These are phyloP conservation scores for Pistacia atlantica DNA, from an alignment of 345 rosid species.

Conservation along the genomic window DNA sequence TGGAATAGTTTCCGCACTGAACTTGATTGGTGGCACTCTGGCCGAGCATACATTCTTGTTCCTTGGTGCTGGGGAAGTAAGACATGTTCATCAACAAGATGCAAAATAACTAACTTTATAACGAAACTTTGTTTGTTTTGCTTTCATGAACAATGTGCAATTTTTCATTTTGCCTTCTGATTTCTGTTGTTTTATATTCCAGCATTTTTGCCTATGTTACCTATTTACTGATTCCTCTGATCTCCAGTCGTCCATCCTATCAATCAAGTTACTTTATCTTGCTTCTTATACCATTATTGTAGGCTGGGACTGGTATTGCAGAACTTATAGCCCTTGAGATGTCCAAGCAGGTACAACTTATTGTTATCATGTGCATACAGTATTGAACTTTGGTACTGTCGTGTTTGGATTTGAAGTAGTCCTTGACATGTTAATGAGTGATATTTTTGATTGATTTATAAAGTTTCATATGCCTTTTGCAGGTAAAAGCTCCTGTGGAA, in stretches of 20 bases:
- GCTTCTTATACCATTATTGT: slow-evolving; percentile 24
- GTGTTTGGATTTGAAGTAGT: background rate
- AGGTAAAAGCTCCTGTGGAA: slow-evolving; percentile 73
- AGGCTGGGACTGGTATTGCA: slow-evolving; percentile 99
- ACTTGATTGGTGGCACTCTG: slow-evolving; percentile 65
- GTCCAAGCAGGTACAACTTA: slow-evolving; percentile 72
- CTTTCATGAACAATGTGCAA: background rate
- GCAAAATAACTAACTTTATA: background rate
- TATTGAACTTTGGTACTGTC: background rate
- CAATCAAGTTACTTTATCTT: background rate
- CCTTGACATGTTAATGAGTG: background rate
- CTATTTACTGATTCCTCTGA: background rate
- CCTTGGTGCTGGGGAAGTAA: slow-evolving; percentile 97
- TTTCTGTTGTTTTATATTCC: background rate
- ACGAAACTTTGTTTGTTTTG: background rate
- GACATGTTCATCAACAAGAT: slow-evolving; percentile 10
- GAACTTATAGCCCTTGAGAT: slow-evolving; percentile 93
- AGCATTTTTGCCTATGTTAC: background rate
- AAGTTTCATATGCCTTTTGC: slow-evolving; percentile 20
- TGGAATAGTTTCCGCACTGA: slow-evolving; percentile 79
- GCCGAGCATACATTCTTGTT: slow-evolving; percentile 84
- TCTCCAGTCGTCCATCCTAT: background rate
- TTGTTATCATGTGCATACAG: background rate
- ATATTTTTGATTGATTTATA: background rate
- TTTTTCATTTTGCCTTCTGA: background rate